Base-by-base conservation (phyloP, 352 stramenopile species). In the Stephanocyclus meneghinianus region DNA sequence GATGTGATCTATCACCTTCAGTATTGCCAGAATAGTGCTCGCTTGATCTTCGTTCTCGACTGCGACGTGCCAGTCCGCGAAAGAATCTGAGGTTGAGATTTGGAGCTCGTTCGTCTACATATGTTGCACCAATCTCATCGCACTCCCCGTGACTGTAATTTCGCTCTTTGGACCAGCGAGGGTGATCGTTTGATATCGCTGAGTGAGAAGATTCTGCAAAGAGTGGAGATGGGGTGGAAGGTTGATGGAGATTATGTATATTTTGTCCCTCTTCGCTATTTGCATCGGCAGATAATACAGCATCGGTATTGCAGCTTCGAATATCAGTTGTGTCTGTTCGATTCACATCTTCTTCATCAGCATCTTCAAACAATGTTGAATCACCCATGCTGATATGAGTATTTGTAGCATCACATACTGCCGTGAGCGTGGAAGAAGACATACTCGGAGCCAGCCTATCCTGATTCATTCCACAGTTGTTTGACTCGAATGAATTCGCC, bases 1-100 rank as follows among this genome's bases (percentile, higher is more conserved):
- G n/a, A 6, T 53, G 45, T 21, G 45, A 4, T 10, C 2, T 21
- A 16, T 4, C 45, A 16, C 6, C 45, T 16, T 21, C 45, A 4
- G 11, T 26, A 32, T 15, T 32, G 50, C 3, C 50, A 32, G 15
- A 15, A 59, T 26, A 2, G 10, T 1, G 18, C 26, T 32, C 50
- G 8, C 18, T 11, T 15, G 26, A 32, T 15, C 50, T 26, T 30
- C 50, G 50, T 32, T 26, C 26, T 40, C 35, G 16, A 32, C 18
- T 32, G 4, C 55, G 13, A 2, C 55, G 26, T 63, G 9, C 30
- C 6, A 45, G 7, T 21, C 45, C 45, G 5, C 55, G 4, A 63
- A 45, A 63, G 30, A 63, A 63, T 21, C 55, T 21, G 2, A 63
- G 55, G 55, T 63, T 63, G 21, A 63, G 21, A 63, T 63, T 63